Conservation (phyloP, 805 yeast genomes). For the Candida mattraensis region DNA sequence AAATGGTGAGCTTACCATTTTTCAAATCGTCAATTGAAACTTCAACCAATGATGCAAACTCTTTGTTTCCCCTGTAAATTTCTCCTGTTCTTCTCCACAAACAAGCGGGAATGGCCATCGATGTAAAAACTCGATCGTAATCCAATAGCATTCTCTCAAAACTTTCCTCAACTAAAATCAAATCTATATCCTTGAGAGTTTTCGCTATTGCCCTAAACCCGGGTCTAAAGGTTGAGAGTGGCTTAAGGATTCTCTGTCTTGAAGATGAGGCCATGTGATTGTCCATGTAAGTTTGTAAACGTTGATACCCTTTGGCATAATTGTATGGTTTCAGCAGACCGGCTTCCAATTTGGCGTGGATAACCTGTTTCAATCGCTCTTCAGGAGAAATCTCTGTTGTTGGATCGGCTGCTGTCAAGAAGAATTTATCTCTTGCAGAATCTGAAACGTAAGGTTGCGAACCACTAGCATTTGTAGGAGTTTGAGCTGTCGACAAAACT, state of each 20-base stretch:
- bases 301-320: slow-evolving; percentile 89
- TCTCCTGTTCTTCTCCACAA: slow-evolving; percentile 97
- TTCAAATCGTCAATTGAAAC: slow-evolving; percentile 86
- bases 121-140: slow-evolving; percentile 91
- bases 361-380: slow-evolving; percentile 88
- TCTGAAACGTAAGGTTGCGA: slow-evolving; percentile 49
- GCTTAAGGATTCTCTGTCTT: slow-evolving; percentile 81
- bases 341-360: slow-evolving; percentile 91
- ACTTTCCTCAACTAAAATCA: slow-evolving; percentile 88
- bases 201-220: slow-evolving; percentile 92
- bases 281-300: slow-evolving; percentile 89
- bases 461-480: slow-evolving; percentile 5
- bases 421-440: slow-evolving; percentile 88
- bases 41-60: slow-evolving; percentile 90
- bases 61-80: slow-evolving; percentile 91
- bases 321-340: slow-evolving; percentile 90
- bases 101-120: slow-evolving; percentile 98
- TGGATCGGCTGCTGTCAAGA: slow-evolving; percentile 95
- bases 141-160: slow-evolving; percentile 92
- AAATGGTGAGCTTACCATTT: slow-evolving; percentile 89
- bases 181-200: slow-evolving; percentile 84
- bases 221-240: slow-evolving; percentile 82
- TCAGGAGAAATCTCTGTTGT: slow-evolving; percentile 93
- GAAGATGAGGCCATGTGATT: slow-evolving; percentile 83
- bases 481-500: slow-evolving; percentile 1